A percentile compares a stretch with the other conserved stretches of the same genome.
phyloP scores from a whole-genome alignment of 257 asterid genomes.

The Ajuga chamaepitys region DNA sequence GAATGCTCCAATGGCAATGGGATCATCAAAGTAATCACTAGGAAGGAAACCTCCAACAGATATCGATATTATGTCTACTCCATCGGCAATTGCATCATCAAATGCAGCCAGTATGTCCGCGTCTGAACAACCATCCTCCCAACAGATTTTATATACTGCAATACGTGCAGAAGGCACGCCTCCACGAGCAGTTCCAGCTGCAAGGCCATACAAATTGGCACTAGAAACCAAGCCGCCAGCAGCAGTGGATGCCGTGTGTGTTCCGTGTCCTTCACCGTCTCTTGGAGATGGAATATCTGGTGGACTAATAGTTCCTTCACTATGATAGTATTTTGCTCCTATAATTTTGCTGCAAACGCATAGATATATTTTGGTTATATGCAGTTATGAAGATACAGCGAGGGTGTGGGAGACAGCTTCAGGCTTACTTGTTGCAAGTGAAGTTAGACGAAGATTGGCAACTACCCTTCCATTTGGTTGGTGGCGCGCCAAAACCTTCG shows the following conservation, averaged over 20 bases:
- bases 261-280: conserved; percentile 50
- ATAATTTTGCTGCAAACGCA: conserved; percentile 43
- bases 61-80: conserved; percentile 29
- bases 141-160: conserved; percentile 51
- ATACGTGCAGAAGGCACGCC: conserved; percentile 53
- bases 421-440: conserved; percentile 42
- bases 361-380: neutral
- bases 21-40: conserved; percentile 24
- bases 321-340: conserved; percentile 49
- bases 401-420: neutral
- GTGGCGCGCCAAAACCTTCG: conserved; percentile 23
- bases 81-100: conserved; percentile 40
- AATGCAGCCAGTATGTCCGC: conserved; percentile 41
- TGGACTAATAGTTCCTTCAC: conserved; percentile 16
- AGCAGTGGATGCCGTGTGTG: conserved; percentile 55
- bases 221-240: conserved; percentile 30
- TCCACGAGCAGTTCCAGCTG: conserved; percentile 45
- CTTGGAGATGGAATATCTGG: conserved; percentile 40
- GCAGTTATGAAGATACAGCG: neutral
- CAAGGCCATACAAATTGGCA: conserved; percentile 37
- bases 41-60: conserved; percentile 27
- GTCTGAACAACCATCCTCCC: conserved; percentile 38
- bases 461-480: conserved; percentile 42
- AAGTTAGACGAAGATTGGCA: conserved; percentile 36
- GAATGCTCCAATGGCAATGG: conserved; percentile 42